A percentile compares a stretch with the other conserved stretches of the same genome.
Evolutionary conservation across 2,329 filamentous ascomycete genomes (phyloP).

Genomic region (Ceratocystiopsis brevicomis): DNA sequence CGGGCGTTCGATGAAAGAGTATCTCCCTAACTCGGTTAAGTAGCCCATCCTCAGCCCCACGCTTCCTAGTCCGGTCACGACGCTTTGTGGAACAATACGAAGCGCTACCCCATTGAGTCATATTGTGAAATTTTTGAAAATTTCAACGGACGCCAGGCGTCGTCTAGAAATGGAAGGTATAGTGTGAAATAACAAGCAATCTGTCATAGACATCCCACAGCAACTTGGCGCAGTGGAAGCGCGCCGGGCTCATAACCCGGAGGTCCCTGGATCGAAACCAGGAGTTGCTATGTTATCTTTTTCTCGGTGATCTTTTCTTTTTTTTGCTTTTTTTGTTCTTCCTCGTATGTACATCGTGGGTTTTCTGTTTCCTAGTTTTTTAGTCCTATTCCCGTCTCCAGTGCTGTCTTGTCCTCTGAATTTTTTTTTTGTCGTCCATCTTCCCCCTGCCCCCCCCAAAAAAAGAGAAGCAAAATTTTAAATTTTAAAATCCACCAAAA

Average conservation of each 20-base stretch:
- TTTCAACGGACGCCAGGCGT: too few species aligned
- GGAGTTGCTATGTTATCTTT: constrained; percentile 4
- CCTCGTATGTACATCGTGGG: not conserved
- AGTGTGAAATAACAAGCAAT: too few species aligned
- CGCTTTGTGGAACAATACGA: too few species aligned
- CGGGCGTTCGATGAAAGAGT: constrained; percentile 2
- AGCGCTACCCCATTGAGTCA: too few species aligned
- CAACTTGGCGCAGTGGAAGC: constrained; percentile 8
- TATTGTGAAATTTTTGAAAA: too few species aligned
- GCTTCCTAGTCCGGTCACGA: too few species aligned
- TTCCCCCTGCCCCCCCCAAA: too few species aligned
- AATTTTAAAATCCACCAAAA: too few species aligned
- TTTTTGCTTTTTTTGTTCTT: not conserved
- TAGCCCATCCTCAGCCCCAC: not conserved
- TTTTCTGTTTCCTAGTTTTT: not conserved
- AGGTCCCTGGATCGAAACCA: constrained; percentile 8
- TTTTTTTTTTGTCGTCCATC: too few species aligned
- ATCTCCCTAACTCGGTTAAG: not conserved
- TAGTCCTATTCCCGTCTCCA: too few species aligned
- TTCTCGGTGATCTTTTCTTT: not conserved
- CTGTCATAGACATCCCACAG: not conserved
- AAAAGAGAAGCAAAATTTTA: too few species aligned
- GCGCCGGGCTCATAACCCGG: constrained; percentile 8
- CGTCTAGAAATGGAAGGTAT: too few species aligned
- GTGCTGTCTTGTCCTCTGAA: not conserved